Evolutionary conservation across 2,329 filamentous ascomycete genomes (phyloP), one percentile per base, ranked within the genome.

Genomic region (Orbilia oligospora): DNA sequence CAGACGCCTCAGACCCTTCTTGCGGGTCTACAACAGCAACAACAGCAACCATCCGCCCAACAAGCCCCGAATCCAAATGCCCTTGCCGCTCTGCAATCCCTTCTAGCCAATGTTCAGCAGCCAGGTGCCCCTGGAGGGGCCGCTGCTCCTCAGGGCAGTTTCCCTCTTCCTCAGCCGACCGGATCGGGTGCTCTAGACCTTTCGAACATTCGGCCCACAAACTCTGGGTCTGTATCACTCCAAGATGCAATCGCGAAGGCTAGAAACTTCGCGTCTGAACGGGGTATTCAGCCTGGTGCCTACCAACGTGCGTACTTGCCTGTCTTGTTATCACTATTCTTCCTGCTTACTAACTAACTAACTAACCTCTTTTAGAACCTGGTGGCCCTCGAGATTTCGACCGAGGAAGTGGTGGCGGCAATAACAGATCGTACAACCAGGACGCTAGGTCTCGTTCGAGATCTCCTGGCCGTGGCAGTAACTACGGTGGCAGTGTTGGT

Each of bases 161-260:
- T 87, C 82, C 83, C 85, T 33, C 85, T 91, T 33, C 91, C 92
- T 2, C 90, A 90, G 81, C 92, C 92, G 1, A 89, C 91, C 5
- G 88, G 88, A 71, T 92, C 91, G 76, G 93, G 93, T 64, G 94
- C 89, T 81, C 87, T 97, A 80, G 93, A 97, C 83, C 85, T 97
- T 66, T 94, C 91, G 85, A 88, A 89, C 70, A 93, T 96, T 83
- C 92, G 92, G 82, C 93, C 93, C 3, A 88, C 91, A 70, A 93
- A 89, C 83, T 92, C 92, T 33, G 93, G 93, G 75, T 93, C 91
- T 20, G 91, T 97, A 81, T 95, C 91, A 84, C 91, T 97, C 80
- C 89, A 91, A 75, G 93, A 97, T 84, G 92, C 93, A 61, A 91
- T 97, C 82, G 92, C 93, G 46, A 93, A 94, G 84, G 93, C 93